These are phyloP conservation scores for Saccharomycopsis lassenensis DNA, from an alignment of 805 yeast genomes.

Conservation along the genomic window DNA sequence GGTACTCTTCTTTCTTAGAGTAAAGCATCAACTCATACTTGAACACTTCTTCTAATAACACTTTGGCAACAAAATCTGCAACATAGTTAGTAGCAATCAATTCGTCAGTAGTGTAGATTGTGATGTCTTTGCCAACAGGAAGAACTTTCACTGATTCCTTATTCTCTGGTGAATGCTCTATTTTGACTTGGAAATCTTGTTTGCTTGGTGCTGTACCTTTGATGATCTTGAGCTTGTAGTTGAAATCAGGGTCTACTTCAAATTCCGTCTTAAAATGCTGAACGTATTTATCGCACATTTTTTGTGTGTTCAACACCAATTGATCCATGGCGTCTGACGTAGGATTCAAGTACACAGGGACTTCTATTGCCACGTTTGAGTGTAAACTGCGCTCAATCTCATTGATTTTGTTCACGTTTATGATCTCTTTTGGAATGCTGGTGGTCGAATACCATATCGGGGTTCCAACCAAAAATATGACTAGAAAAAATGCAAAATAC, in stretches of 20 bases:
- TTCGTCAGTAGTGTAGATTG: conserved; percentile 27
- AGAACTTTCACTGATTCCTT: conserved; percentile 27
- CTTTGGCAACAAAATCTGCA: conserved; percentile 36
- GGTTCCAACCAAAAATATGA: conserved; percentile 32
- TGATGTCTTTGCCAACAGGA: conserved; percentile 23
- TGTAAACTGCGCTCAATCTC: conserved; percentile 23
- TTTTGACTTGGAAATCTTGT: no score
- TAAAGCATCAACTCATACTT: conserved; percentile 23
- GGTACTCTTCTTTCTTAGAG: neutral
- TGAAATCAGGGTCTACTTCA: conserved; percentile 21
- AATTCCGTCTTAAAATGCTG: conserved; percentile 18
- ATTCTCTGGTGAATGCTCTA: conserved; percentile 24
- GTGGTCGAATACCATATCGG: conserved; percentile 58
- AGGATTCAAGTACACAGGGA: conserved; percentile 35
- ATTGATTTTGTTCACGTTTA: conserved; percentile 39
- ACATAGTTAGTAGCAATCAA: conserved; percentile 34
- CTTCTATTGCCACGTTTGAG: conserved; percentile 23
- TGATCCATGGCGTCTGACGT: conserved; percentile 26
- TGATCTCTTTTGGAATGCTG: conserved; percentile 46
- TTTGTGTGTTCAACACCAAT: conserved; percentile 28
- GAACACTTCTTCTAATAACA: conserved; percentile 24
- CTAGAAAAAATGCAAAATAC: conserved; percentile 21
- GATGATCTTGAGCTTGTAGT: conserved; percentile 23
- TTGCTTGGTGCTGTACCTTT: no score
- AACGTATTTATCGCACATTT: conserved; percentile 25